Base-by-base conservation (phyloP, 2,329 filamentous ascomycete genomes). In the Penicillium italicum region DNA sequence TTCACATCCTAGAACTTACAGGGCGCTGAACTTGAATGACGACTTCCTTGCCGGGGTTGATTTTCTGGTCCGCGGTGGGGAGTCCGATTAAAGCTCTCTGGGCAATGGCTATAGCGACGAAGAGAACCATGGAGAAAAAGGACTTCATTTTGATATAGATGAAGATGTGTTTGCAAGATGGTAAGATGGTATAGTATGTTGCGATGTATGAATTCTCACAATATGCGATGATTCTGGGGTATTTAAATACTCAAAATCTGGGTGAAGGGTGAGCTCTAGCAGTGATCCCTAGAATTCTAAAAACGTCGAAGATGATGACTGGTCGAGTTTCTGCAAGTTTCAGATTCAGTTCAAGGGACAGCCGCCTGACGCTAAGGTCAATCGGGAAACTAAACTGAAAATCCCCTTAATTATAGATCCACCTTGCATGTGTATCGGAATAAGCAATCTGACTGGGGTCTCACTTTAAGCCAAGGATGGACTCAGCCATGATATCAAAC, bases 21-120 rank as follows among this genome's bases (percentile, higher is more conserved):
- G 67, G 64, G 36, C 66, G 67, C 42, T 69, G 67, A 3, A 72
- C 56, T 50, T 71, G 69, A 3, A 72, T 59, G 14, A 55, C 56
- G n/a, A 66, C 22, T 1, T 67, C 44, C 5, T 48, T 46, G 3
- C 67, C 69, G 2, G 64, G 53, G 16, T 49, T n/a, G 9, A 71
- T 46, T 5, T 51, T 44, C 28, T 62, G 37, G 11, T 57, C 63
- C 18, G 52, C 52, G 2, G 26, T n/a, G 3, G 69, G 68, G 3
- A 68, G 55, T n/a, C 62, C 62, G 36, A 72, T 63, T 0, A 24
- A 4, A n/a, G 60, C 68, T 9, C 53, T 66, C 46, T 72, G 69
- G 6, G 69, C 66, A 42, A 69, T 53, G 40, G 63, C 66, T 7
- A 54, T 51, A 31, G 61, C 58, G 12, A 60, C 59, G 26, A 72